These are phyloP conservation scores for Acanthamoeba royreba DNA, from an alignment of 208 protist species.

Conservation along the genomic window DNA sequence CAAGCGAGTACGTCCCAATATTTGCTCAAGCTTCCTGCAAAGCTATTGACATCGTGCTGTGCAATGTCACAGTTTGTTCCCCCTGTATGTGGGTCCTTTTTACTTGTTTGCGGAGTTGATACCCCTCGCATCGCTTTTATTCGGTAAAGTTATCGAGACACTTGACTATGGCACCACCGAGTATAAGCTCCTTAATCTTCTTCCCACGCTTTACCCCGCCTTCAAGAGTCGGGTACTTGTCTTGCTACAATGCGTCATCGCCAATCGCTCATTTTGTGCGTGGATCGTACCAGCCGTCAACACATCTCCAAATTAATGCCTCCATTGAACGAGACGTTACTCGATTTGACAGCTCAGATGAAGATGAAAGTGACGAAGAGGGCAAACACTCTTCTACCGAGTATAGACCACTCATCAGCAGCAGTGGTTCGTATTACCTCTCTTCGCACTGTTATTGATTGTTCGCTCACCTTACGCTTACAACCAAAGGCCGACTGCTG, in stretches of 20 bases:
- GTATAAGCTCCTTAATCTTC: conserved; percentile 12
- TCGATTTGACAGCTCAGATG: neutral
- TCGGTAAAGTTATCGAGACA: conserved; percentile 18
- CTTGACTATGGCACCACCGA: conserved; percentile 29
- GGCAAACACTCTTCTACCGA: too few relatives aligned
- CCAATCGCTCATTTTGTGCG: too few relatives aligned
- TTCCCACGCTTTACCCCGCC: neutral
- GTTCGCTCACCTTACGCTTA: too few relatives aligned
- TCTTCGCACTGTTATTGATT: too few relatives aligned
- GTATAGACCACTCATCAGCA: neutral
- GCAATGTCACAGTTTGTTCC: too few relatives aligned
- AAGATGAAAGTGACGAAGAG: neutral
- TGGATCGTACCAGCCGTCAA: too few relatives aligned
- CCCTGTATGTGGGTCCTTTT: conserved; percentile 5
- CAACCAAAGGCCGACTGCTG: too few relatives aligned
- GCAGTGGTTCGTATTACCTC: neutral
- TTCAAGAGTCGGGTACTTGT: neutral
- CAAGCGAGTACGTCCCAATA: neutral
- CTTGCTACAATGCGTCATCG: neutral
- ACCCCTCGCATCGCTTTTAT: neutral
- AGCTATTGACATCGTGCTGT: too few relatives aligned
- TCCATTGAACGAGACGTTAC: neutral
- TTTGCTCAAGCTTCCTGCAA: too few relatives aligned
- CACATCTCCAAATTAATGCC: neutral
- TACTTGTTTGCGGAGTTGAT: neutral